phyloP scores from a whole-genome alignment of 2,329 filamentous ascomycete species.

The Aspergillus transmontanensis region DNA sequence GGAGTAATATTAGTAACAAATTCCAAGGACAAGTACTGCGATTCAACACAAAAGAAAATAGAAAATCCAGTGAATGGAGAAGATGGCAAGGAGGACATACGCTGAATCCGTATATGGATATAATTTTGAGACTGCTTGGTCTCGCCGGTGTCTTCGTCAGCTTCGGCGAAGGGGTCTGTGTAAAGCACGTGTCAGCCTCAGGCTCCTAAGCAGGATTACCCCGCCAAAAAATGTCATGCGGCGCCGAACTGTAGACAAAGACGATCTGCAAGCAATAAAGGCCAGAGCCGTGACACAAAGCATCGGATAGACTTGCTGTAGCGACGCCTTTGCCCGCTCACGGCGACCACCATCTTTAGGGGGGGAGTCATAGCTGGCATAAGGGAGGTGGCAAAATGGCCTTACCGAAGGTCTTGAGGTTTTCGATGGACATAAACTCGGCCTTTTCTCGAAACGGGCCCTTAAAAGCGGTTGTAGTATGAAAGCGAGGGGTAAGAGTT shows the following conservation, averaged over 20 bases:
- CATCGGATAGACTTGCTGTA: not conserved
- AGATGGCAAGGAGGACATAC: conserved; percentile 59
- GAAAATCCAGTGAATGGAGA: not conserved
- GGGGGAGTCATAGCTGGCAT: not conserved
- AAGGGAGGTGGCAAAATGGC: conserved; percentile 36
- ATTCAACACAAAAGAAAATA: not conserved
- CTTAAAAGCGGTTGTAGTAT: conserved; percentile 44
- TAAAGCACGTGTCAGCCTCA: conserved; percentile 36
- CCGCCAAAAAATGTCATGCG: conserved; percentile 31
- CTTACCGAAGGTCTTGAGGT: conserved; percentile 93
- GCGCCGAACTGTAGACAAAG: not conserved
- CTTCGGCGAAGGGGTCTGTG: conserved; percentile 99
- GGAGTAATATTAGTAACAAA: conserved; percentile 24
- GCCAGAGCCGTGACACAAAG: not conserved
- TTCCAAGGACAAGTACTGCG: conserved; percentile 8
- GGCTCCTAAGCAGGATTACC: conserved; percentile 36
- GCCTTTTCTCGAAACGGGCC: conserved; percentile 61
- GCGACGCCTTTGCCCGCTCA: not conserved
- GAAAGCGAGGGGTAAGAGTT: conserved; percentile 32
- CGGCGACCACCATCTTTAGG: not conserved
- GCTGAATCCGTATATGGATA: conserved; percentile 99
- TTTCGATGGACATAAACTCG: conserved; percentile 99
- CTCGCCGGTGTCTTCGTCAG: conserved; percentile 98
- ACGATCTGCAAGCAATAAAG: not conserved
- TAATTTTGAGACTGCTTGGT: conserved; percentile 95